These are phyloP conservation scores for Metschnikowia baotianmanensis DNA, from an alignment of 805 yeast genomes.

Conservation along the genomic window DNA sequence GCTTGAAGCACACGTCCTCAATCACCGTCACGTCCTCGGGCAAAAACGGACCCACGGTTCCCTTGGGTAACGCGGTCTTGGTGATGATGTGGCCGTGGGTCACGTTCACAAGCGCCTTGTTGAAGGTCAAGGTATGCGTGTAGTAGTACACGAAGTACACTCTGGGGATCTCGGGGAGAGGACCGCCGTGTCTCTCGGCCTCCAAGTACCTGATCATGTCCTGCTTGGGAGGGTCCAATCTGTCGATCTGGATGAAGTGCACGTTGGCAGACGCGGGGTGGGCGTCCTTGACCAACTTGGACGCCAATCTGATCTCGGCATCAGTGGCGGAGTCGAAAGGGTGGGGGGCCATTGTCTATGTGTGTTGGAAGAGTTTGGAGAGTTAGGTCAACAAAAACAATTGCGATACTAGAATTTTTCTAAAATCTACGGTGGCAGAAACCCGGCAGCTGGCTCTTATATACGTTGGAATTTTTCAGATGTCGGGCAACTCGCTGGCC, in stretches of 20 bases:
- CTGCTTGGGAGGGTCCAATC: constrained; percentile 76
- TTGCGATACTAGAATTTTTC: too few relatives aligned
- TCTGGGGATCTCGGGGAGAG: constrained; percentile 61
- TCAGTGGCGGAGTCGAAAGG: constrained; percentile 62
- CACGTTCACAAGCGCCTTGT: constrained; percentile 71
- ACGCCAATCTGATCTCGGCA: constrained; percentile 53
- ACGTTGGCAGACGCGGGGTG: constrained; percentile 51
- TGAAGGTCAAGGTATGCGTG: constrained; percentile 49
- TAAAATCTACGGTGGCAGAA: too few relatives aligned
- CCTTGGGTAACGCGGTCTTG: constrained; percentile 53
- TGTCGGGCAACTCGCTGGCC: too few relatives aligned
- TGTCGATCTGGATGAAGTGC: constrained; percentile 65
- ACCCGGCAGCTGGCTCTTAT: background rate
- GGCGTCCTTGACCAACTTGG: constrained; percentile 60
- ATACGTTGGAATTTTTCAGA: background rate
- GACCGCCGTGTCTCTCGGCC: constrained; percentile 52
- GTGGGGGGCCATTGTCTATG: constrained; percentile 32
- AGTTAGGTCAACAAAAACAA: too few relatives aligned
- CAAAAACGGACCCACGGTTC: constrained; percentile 68
- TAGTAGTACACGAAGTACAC: constrained; percentile 70
- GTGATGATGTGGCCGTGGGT: constrained; percentile 61
- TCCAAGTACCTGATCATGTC: constrained; percentile 59
- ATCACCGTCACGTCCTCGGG: constrained; percentile 59
- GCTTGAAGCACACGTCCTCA: constrained; percentile 49
- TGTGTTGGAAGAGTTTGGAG: too few relatives aligned